phyloP scores from a whole-genome alignment of 2,329 filamentous ascomycete genomes.

The Aspergillus sp. region DNA sequence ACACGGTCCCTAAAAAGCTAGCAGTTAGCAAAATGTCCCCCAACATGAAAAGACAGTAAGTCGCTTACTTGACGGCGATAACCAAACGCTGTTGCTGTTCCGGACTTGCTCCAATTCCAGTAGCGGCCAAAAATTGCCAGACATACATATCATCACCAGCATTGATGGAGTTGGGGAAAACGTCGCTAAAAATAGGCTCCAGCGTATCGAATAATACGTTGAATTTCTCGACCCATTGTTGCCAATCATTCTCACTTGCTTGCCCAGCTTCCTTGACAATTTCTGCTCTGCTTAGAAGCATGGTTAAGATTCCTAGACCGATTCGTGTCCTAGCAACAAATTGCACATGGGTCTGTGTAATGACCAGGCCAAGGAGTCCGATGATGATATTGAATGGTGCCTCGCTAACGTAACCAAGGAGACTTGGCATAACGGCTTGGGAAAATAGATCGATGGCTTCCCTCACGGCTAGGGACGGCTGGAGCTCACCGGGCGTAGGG shows the following conservation, averaged over 20 bases:
- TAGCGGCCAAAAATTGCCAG: slow-evolving; percentile 95
- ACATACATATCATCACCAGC: slow-evolving; percentile 92
- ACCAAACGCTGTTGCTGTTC: slow-evolving; percentile 95
- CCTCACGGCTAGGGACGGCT: slow-evolving; percentile 73
- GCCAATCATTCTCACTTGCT: slow-evolving; percentile 70
- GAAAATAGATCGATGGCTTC: slow-evolving; percentile 93
- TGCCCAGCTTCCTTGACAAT: slow-evolving; percentile 80
- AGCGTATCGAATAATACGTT: slow-evolving; percentile 83
- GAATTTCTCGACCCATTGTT: slow-evolving; percentile 81
- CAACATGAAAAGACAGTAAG: not conserved
- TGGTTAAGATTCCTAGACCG: slow-evolving; percentile 85
- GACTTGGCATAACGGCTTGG: slow-evolving; percentile 80
- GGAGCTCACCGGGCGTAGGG: slow-evolving; percentile 68
- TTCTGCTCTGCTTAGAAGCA: slow-evolving; percentile 91
- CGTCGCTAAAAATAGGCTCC: slow-evolving; percentile 76
- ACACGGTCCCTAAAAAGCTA: slow-evolving; percentile 67
- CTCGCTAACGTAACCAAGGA: slow-evolving; percentile 88
- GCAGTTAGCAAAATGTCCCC: slow-evolving; percentile 16
- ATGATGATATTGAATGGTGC: slow-evolving; percentile 88
- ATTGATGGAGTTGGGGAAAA: slow-evolving; percentile 91
- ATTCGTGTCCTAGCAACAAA: slow-evolving; percentile 83
- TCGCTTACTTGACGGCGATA: slow-evolving; percentile 76
- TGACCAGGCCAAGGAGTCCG: slow-evolving; percentile 81
- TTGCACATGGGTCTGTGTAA: slow-evolving; percentile 78
- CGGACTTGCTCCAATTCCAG: slow-evolving; percentile 88